Conservation (phyloP, 2,329 filamentous ascomycete genomes). For the Hymenoscyphus repandus region DNA sequence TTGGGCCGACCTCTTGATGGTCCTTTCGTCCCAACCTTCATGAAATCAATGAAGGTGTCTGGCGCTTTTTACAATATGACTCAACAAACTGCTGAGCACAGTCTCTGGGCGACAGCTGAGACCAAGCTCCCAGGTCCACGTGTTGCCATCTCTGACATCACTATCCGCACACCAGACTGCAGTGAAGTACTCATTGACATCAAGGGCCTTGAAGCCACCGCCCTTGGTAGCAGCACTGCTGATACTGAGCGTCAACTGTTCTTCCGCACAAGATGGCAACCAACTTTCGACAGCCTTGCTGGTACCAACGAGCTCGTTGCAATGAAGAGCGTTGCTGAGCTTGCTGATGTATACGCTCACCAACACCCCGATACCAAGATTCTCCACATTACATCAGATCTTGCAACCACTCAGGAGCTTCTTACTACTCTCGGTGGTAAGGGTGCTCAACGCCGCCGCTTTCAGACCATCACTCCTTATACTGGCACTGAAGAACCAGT, state of each 20-base stretch:
- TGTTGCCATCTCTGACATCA: constrained; percentile 1
- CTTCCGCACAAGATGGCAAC: constrained; percentile 3
- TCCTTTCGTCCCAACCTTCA: constrained; percentile 2
- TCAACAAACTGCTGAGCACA: not conserved
- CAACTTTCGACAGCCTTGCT: not conserved
- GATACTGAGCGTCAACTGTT: not conserved
- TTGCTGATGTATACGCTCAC: not conserved
- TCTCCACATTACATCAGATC: not conserved
- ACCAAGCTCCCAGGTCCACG: constrained; percentile 1
- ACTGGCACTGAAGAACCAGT: not conserved
- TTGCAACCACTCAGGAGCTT: not conserved
- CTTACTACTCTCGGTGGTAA: not conserved
- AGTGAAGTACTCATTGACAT: constrained; percentile 2
- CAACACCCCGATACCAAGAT: constrained; percentile 1
- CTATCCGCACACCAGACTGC: not conserved
- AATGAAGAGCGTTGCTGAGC: not conserved
- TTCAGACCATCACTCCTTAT: not conserved
- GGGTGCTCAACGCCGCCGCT: not conserved
- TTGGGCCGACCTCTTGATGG: constrained; percentile 1
- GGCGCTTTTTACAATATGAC: constrained; percentile 1
- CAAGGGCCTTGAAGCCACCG: constrained; percentile 1
- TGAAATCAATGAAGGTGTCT: not conserved
- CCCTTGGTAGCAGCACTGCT: not conserved
- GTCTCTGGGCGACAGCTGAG: constrained; percentile 1
- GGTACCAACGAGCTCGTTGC: not conserved